Conservation (phyloP, 805 yeast species). For the Priceomyces carsonii region DNA sequence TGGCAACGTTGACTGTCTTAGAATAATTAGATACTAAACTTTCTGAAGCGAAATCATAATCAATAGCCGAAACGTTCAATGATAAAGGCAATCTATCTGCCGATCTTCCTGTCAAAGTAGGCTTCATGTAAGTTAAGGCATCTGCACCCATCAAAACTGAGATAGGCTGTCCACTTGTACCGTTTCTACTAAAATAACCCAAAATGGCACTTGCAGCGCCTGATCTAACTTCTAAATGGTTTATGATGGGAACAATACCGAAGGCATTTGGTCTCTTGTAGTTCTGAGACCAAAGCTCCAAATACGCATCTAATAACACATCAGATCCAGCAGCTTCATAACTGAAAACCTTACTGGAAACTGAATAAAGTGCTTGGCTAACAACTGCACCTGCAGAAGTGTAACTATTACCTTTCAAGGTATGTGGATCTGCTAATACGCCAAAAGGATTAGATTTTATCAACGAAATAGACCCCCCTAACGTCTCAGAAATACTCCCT, state of each 20-base stretch:
- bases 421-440: constrained; percentile 54
- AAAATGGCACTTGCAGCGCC: constrained; percentile 82
- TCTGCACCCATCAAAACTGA: constrained; percentile 64
- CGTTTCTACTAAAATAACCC: constrained; percentile 56
- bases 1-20: constrained; percentile 61
- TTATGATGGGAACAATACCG: constrained; percentile 61
- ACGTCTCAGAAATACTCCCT: constrained; percentile 5
- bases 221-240: constrained; percentile 67
- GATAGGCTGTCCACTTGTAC: constrained; percentile 35
- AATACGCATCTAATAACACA: constrained; percentile 57
- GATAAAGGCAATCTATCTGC: constrained; percentile 53
- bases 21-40: constrained; percentile 65
- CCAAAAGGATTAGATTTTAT: constrained; percentile 53
- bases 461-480: constrained; percentile 4
- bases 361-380: constrained; percentile 53
- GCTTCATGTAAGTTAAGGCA: constrained; percentile 68
- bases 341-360: constrained; percentile 58
- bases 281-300: constrained; percentile 59
- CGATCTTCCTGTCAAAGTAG: constrained; percentile 46
- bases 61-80: constrained; percentile 75
- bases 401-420: constrained; percentile 48
- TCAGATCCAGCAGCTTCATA: constrained; percentile 69
- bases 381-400: constrained; percentile 57
- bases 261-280: constrained; percentile 50
- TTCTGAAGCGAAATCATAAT: constrained; percentile 56